phyloP scores from a whole-genome alignment of 2,329 filamentous ascomycete genomes.

The Akanthomyces muscarius region DNA sequence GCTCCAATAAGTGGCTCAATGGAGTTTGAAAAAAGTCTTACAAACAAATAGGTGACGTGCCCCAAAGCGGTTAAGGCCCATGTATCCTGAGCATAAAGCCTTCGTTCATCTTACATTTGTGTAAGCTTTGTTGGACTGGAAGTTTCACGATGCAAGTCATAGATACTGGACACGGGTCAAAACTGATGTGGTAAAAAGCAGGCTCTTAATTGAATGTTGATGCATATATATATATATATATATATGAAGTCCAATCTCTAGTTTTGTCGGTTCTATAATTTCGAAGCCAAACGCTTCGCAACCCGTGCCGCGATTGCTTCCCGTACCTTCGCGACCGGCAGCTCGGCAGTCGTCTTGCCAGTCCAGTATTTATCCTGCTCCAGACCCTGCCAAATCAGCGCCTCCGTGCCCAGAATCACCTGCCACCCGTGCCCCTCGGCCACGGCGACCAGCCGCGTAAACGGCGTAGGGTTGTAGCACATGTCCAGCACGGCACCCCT shows the following conservation, averaged over 20 bases:
- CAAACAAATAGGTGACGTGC: neutral
- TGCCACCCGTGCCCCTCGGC: slow-evolving; percentile 63
- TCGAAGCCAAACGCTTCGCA: slow-evolving; percentile 27
- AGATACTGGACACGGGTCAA: too few relatives aligned
- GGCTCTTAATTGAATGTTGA: too few relatives aligned
- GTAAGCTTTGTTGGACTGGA: too few relatives aligned
- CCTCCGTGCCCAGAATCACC: slow-evolving; percentile 71
- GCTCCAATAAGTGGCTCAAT: too few relatives aligned
- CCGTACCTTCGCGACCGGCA: slow-evolving; percentile 59
- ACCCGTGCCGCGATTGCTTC: slow-evolving; percentile 44
- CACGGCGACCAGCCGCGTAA: slow-evolving; percentile 61
- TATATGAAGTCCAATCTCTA: slow-evolving; percentile 15
- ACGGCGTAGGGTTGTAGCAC: slow-evolving; percentile 74
- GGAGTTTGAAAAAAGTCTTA: too few relatives aligned
- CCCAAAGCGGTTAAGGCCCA: neutral
- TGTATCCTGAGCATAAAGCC: neutral
- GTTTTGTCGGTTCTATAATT: slow-evolving; percentile 26
- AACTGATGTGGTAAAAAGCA: too few relatives aligned
- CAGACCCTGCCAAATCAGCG: slow-evolving; percentile 72
- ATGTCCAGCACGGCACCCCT: slow-evolving; percentile 74
- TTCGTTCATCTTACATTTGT: too few relatives aligned
- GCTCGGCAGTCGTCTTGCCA: slow-evolving; percentile 51
- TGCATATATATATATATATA: too few relatives aligned
- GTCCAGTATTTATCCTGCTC: slow-evolving; percentile 67
- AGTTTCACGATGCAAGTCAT: too few relatives aligned